Conservation (phyloP, 2,329 filamentous ascomycete genomes). For the Fusarium floridanum region DNA sequence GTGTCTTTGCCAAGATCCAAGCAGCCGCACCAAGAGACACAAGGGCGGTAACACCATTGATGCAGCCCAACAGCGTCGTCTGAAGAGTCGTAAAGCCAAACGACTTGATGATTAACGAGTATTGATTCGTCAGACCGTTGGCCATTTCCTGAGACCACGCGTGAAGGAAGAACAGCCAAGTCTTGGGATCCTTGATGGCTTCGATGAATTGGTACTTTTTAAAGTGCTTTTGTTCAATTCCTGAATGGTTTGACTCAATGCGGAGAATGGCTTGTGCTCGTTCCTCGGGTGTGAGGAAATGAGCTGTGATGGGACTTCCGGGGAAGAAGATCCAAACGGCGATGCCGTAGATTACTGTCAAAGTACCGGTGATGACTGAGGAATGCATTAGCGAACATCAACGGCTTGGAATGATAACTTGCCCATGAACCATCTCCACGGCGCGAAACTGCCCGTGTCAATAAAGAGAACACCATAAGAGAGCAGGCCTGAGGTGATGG, state of each 20-base stretch:
- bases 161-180: slow-evolving; percentile 12
- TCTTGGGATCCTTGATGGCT: slow-evolving; percentile 18
- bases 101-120: slow-evolving; percentile 54
- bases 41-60: not conserved
- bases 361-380: not conserved
- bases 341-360: not conserved
- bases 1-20: not conserved
- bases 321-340: not conserved
- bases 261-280: not conserved
- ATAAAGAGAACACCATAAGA: slow-evolving; percentile 1
- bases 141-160: slow-evolving; percentile 9
- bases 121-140: slow-evolving; percentile 8
- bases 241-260: not conserved
- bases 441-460: not conserved
- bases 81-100: slow-evolving; percentile 57
- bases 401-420: not conserved
- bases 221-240: slow-evolving; percentile 11
- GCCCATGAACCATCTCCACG: slow-evolving; percentile 3
- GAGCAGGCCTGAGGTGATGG: not conserved
- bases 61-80: slow-evolving; percentile 46
- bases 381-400: not conserved
- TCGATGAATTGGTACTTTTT: slow-evolving; percentile 22
- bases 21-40: not conserved
- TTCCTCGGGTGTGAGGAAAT: slow-evolving; percentile 6
- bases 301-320: not conserved